These are phyloP conservation scores for Nemania diffusa DNA, from an alignment of 2,329 filamentous ascomycete species.

Conservation along the genomic window DNA sequence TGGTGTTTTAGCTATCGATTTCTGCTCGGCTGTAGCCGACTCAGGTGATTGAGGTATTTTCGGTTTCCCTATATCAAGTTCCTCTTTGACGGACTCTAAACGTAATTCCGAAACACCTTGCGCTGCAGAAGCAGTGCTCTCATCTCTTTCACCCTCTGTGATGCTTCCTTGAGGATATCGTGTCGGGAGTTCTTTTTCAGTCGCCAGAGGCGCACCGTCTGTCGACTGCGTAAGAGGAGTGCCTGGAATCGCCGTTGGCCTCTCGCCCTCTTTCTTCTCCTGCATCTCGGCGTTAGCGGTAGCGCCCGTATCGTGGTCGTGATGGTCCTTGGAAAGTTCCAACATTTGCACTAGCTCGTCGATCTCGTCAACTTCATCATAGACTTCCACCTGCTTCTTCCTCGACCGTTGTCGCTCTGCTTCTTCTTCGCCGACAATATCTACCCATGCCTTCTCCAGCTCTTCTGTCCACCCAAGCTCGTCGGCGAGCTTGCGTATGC, in stretches of 20 bases:
- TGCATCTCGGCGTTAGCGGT: slow-evolving; percentile 33
- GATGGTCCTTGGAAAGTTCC: slow-evolving; percentile 39
- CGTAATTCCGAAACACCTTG: background rate
- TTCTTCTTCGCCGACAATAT: slow-evolving; percentile 70
- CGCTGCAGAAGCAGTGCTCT: slow-evolving; percentile 10
- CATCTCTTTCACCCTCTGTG: slow-evolving; percentile 23
- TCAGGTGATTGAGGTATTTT: background rate
- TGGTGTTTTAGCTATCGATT: slow-evolving; percentile 12
- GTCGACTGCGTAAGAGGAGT: slow-evolving; percentile 22
- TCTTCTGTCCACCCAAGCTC: slow-evolving; percentile 88
- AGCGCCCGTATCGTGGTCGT: slow-evolving; percentile 28
- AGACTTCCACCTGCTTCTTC: slow-evolving; percentile 48
- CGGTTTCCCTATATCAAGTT: background rate
- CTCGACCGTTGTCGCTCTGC: slow-evolving; percentile 60
- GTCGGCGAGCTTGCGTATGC: slow-evolving; percentile 80
- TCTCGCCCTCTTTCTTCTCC: slow-evolving; percentile 33
- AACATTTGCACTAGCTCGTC: slow-evolving; percentile 50
- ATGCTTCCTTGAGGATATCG: slow-evolving; percentile 28
- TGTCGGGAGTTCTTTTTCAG: slow-evolving; percentile 26
- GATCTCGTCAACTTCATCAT: slow-evolving; percentile 49
- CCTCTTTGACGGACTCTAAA: background rate
- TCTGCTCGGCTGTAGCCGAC: background rate
- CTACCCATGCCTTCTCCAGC: slow-evolving; percentile 79
- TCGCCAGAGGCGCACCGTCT: slow-evolving; percentile 29
- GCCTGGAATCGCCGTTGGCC: slow-evolving; percentile 18